Evolutionary conservation across 2,329 filamentous ascomycete genomes (phyloP), one percentile per base, ranked within the genome.

Genomic region (Lachnellula arida): DNA sequence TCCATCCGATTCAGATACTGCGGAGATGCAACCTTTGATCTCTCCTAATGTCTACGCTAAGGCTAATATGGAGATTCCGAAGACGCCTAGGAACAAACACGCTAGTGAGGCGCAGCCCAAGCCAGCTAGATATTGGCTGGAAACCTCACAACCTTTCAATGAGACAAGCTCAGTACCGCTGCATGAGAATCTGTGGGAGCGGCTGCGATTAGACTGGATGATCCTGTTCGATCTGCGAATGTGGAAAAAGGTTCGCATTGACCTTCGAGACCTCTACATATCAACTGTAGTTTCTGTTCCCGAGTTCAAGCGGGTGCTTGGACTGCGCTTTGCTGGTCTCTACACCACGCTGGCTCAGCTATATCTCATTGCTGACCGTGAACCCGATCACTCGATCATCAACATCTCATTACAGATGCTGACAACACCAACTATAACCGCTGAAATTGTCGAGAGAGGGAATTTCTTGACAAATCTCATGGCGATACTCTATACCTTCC

Each of bases 311-410:
- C 86, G 93, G 19, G 85, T 99, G 9, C 78, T 99, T 54, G 92
- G 93, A 2, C 77, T 99, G 44, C 85, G 94, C n/a, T 95, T 99
- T 70, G 91, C 95, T 52, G 93, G 91, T 0, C 79, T 99, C 3
- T 99, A 99, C 73, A 97, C 94, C 1, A 89, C 89, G 2, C 76
- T 99, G 48, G 92, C 94, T 5, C 93, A 99, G 70, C 78, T 99
- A 3, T 99, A 97, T 70, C 81, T 99, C 32, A 94, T 99, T 62
- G 93, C 93, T 14, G 94, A 99, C 69, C 82, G 94, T 61, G 94
- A 99, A 71, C 94, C 94, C 2, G 94, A 99, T 68, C 93, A 97
- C 72, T 97, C 93, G 11, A 97, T 99, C 68, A 96, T 99, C 77
- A 97, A 97, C 69, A 82, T 99, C 39, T 97, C 93, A 4, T 77